Percentiles rank a stretch among this genome's conserved stretches.
phyloP scores from a whole-genome alignment of 192 early-diverging fungal genomes.

The Linnemannia hyalina region DNA sequence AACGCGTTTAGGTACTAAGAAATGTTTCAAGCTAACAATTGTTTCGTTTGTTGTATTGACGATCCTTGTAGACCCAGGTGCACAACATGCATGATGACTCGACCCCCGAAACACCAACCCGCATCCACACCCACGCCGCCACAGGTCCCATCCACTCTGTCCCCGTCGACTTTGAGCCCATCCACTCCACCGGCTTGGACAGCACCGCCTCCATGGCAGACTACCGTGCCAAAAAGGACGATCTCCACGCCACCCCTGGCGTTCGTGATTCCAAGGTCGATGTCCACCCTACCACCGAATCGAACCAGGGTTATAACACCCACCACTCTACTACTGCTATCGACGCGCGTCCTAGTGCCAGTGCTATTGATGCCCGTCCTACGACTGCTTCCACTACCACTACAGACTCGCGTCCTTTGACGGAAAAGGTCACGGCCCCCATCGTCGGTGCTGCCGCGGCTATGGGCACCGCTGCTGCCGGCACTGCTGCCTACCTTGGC shows the following conservation, averaged over 20 bases:
- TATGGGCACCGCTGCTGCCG: constrained; percentile 9
- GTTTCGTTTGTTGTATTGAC: no score
- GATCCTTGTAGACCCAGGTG: not conserved
- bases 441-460: constrained; percentile 11
- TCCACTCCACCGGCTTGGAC: not conserved
- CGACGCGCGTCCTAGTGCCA: not conserved
- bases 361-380: not conserved
- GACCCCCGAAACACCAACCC: not conserved
- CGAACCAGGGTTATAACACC: constrained; percentile 15
- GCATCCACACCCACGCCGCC: not conserved
- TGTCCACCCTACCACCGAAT: constrained; percentile 9
- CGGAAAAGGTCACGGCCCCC: not conserved
- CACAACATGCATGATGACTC: not conserved
- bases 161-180: not conserved
- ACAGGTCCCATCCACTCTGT: not conserved
- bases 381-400: not conserved
- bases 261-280: constrained; percentile 12
- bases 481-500: constrained; percentile 11
- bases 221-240: constrained; percentile 7
- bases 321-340: not conserved
- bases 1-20: no score
- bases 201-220: not conserved
- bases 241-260: constrained; percentile 11
- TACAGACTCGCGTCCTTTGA: not conserved
- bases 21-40: no score